Evolutionary conservation across 1,284 basidiomycete genomes (phyloP), one percentile per base, ranked within the genome.

Genomic region (Taiwanofungus camphoratus): DNA sequence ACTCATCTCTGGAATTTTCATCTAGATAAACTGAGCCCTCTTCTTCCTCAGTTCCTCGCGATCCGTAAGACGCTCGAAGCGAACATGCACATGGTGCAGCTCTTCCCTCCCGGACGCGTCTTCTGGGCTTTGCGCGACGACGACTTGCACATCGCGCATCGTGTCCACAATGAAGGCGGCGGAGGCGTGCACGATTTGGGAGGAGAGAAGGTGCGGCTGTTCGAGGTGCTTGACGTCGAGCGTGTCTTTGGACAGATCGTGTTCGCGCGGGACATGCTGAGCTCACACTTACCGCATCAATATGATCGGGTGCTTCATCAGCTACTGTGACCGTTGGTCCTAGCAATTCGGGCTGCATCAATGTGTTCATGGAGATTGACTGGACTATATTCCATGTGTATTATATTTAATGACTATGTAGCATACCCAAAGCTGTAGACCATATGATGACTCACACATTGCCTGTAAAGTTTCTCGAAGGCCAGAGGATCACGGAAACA

Each of bases 31-130:
- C 23, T n/a, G n/a, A n/a, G 27, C 8, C 4, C 16, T 48, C 19
- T 42, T 26, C 7, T n/a, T 27, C 40, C 29, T 35, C 26, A 88
- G 87, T 86, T 89, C 57, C 66, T 90, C 23, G 75, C 85, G 0
- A 74, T 86, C 30, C 76, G 89, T 22, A 89, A 87, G 68, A 88
- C 87, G 3, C 70, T 92, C 0, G 87, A 91, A 60, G 88, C 87
- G 20, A 90, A 87, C 50, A 91, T 92, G 88, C 76, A 78, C 40
- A 77, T 75, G 65, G 68, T 78, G 5, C 75, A 82, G 54, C 73
- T 89, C 55, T 90, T 77, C 54, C 89, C 89, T 3, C 84, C 88
- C 0, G 89, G 89, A 1, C 74, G 82, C 5, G 79, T 91, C 8
- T 69, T 88, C 26, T 90, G 87, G 82, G 84, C 82, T 4, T 68